Percentiles rank a stretch among this genome's conserved stretches.
These are phyloP conservation scores for Leptographium flavum DNA, from an alignment of 2,329 filamentous ascomycete genomes.

Conservation along the genomic window DNA sequence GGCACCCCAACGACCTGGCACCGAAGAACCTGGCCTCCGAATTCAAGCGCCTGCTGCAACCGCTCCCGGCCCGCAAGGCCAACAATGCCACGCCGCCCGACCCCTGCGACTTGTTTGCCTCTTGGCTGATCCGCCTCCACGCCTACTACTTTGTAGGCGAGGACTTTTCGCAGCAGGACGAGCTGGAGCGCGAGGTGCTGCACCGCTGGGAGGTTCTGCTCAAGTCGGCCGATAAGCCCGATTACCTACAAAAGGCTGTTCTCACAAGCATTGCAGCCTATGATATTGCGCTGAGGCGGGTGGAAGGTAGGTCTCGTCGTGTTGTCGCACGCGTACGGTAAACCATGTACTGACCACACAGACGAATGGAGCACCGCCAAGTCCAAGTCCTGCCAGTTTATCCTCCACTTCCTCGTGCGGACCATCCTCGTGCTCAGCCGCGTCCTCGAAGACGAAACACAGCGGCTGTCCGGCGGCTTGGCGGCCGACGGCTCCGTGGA, in stretches of 20 bases:
- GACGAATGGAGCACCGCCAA: conserved; percentile 31
- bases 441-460: conserved; percentile 29
- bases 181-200: conserved; percentile 75
- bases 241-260: conserved; percentile 61
- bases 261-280: conserved; percentile 80
- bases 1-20: conserved; percentile 63
- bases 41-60: conserved; percentile 43
- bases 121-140: conserved; percentile 78
- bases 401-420: conserved; percentile 64
- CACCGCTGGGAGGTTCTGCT: conserved; percentile 61
- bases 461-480: conserved; percentile 5
- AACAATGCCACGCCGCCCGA: conserved; percentile 29
- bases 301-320: conserved; percentile 30
- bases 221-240: conserved; percentile 50
- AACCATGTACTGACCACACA: conserved; percentile 9
- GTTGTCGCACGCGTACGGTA: neutral
- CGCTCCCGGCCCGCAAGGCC: conserved; percentile 12
- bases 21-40: conserved; percentile 59
- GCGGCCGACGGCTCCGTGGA: neutral
- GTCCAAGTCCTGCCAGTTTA: conserved; percentile 44
- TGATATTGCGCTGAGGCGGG: conserved; percentile 45
- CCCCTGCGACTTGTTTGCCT: conserved; percentile 49
- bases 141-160: conserved; percentile 70
- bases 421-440: conserved; percentile 62
- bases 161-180: conserved; percentile 59